Conservation (phyloP, 768 basidiomycete species). For the Auriscalpium orientale region DNA sequence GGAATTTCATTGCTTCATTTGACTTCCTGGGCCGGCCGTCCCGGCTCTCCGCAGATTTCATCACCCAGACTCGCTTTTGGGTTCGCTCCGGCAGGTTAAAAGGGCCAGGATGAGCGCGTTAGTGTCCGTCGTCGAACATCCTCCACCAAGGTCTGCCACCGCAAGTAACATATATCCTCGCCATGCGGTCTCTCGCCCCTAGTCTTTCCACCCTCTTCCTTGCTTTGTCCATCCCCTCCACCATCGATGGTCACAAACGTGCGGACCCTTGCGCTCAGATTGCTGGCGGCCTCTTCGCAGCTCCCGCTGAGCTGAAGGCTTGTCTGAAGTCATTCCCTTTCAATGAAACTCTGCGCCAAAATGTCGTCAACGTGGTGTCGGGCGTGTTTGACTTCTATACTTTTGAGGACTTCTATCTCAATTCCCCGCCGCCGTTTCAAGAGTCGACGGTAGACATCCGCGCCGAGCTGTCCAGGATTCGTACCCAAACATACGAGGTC, state of each 20-base stretch:
- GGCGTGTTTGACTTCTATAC: slow-evolving; percentile 33
- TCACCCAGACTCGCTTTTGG: not conserved
- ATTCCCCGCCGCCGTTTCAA: slow-evolving; percentile 30
- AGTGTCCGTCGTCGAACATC: not conserved
- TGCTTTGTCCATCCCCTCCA: not conserved
- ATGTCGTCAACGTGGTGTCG: slow-evolving; percentile 26
- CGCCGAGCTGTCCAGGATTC: slow-evolving; percentile 39
- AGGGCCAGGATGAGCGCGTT: not conserved
- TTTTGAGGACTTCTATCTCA: slow-evolving; percentile 31
- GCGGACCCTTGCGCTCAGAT: slow-evolving; percentile 7
- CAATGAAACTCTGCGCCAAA: slow-evolving; percentile 31
- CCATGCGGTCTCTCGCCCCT: no score
- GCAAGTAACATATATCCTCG: no score
- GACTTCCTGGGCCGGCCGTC: not conserved
- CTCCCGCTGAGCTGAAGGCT: not conserved
- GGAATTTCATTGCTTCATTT: not conserved
- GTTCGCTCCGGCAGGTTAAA: not conserved
- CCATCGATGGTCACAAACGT: not conserved
- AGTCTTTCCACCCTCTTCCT: no score
- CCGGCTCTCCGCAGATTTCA: not conserved
- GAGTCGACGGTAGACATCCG: slow-evolving; percentile 50
- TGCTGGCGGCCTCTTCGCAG: not conserved
- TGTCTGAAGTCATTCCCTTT: slow-evolving; percentile 30
- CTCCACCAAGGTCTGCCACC: not conserved
- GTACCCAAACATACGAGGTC: slow-evolving; percentile 39